These are phyloP conservation scores for Simplicillium aogashimaense DNA, from an alignment of 2,329 filamentous ascomycete genomes.

Conservation along the genomic window DNA sequence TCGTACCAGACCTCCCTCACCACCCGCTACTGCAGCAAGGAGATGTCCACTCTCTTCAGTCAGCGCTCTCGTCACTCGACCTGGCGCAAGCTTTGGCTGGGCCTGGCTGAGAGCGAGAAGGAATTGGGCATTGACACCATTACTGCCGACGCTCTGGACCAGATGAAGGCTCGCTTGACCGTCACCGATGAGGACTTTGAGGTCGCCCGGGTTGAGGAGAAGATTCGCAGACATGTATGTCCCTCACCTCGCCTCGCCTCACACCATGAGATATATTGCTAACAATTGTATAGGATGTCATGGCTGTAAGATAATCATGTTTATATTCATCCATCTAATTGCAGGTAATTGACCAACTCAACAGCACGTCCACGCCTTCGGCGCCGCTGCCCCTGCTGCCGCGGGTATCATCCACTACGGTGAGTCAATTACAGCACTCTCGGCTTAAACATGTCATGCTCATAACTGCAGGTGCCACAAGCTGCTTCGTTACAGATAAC, in stretches of 20 bases:
- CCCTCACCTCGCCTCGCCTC: neutral
- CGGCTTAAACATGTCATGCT: conserved; percentile 13
- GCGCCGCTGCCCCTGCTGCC: conserved; percentile 61
- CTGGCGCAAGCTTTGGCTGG: conserved; percentile 81
- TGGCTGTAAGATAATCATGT: conserved; percentile 35
- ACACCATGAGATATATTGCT: neutral
- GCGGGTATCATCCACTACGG: conserved; percentile 78
- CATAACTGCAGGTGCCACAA: conserved; percentile 16
- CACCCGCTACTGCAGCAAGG: conserved; percentile 60
- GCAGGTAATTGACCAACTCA: conserved; percentile 13
- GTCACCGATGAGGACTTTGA: conserved; percentile 72
- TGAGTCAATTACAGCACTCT: neutral
- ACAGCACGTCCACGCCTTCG: conserved; percentile 63
- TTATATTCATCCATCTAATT: neutral
- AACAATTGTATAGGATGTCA: conserved; percentile 31
- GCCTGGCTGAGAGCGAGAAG: conserved; percentile 72
- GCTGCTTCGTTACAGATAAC: conserved; percentile 61
- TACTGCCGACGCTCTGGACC: conserved; percentile 60
- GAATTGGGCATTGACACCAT: conserved; percentile 68
- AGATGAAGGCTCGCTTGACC: conserved; percentile 65
- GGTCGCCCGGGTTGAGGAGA: conserved; percentile 67
- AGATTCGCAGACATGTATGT: conserved; percentile 46
- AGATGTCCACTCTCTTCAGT: conserved; percentile 75
- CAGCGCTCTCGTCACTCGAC: conserved; percentile 63
- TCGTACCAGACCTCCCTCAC: conserved; percentile 56